Evolutionary conservation across 1,284 basidiomycete species (phyloP), one percentile per base, ranked within the genome.

Genomic region (Mycocalia duriaeana): DNA sequence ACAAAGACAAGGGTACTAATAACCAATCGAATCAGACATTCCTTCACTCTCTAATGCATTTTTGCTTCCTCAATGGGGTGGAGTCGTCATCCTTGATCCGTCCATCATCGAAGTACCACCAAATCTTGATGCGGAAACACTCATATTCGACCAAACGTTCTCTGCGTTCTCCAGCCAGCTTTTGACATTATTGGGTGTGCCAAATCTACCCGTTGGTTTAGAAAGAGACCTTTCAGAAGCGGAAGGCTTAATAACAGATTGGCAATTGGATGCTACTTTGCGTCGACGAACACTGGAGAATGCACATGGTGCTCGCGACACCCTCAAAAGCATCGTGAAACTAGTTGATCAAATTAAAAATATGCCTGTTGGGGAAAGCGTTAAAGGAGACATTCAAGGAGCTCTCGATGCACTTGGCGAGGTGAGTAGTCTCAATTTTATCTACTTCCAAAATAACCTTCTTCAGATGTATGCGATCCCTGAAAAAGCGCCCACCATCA

Each of bases 31-130:
- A n/a, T 45, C 41, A 51, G 55, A 47, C n/a, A 57, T 52, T 7
- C 66, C 67, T 2, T 75, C 74, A 16, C 61, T 63, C 20, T 81
- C 78, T 3, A 77, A 71, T 44, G 81, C 88, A 7, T 99, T 98
- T 73, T 76, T 97, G 20, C 75, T 96, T 1, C 95, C 96, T 0
- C 95, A 98, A 66, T 96, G 92, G 86, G 95, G 96, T 35, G 88
- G 92, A 13, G 89, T 99, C 41, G 79, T 89, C 46, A 76, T 98
- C 44, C 69, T 84, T 55, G 93, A 96, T 60, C 77, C 80, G 23
- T 71, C 64, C 14, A 58, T 67, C 31, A 24, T 38, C 23, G 25
- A 50, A 18, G 22, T 44, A 22, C n/a, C 39, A 50, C 44, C 24
- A 48, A 49, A 47, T 57, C 61, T 54, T 50, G 61, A 68, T 38